Evolutionary conservation across 1,284 basidiomycete genomes (phyloP).

Genomic region (Ustilago loliicola): DNA sequence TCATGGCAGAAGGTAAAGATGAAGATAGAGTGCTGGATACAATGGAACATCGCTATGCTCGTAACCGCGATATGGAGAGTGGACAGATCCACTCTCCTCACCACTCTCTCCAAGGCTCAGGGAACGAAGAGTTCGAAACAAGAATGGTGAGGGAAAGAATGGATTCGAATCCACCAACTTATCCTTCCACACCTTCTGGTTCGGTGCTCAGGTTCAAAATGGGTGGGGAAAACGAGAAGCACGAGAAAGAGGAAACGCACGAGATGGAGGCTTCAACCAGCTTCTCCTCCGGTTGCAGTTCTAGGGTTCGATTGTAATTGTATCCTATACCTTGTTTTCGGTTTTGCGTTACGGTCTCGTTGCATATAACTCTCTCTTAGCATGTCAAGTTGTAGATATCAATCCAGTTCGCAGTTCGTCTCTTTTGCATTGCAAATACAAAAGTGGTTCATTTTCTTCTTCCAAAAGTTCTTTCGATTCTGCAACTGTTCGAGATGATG

Average conservation of each 20-base stretch:
- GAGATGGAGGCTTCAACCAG: background rate
- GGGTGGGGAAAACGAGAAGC: background rate
- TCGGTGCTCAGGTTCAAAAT: conserved; percentile 10
- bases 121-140: background rate
- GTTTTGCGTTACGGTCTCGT: too few relatives aligned
- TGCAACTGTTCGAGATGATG: too few relatives aligned
- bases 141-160: background rate
- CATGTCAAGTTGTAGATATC: too few relatives aligned
- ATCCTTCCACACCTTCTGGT: conserved; percentile 22
- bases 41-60: conserved; percentile 12
- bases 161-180: conserved; percentile 27
- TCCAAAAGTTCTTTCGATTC: too few relatives aligned
- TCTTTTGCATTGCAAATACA: too few relatives aligned
- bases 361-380: too few relatives aligned
- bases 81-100: too few relatives aligned
- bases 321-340: too few relatives aligned
- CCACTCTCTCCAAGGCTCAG: background rate
- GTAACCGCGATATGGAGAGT: background rate
- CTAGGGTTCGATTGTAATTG: too few relatives aligned
- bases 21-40: conserved; percentile 49
- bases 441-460: too few relatives aligned
- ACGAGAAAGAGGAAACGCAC: background rate
- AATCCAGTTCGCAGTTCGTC: too few relatives aligned
- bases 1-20: conserved; percentile 40
- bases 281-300: too few relatives aligned